phyloP scores from a whole-genome alignment of 768 basidiomycete genomes.

The Macrolepiota dolichaula region DNA sequence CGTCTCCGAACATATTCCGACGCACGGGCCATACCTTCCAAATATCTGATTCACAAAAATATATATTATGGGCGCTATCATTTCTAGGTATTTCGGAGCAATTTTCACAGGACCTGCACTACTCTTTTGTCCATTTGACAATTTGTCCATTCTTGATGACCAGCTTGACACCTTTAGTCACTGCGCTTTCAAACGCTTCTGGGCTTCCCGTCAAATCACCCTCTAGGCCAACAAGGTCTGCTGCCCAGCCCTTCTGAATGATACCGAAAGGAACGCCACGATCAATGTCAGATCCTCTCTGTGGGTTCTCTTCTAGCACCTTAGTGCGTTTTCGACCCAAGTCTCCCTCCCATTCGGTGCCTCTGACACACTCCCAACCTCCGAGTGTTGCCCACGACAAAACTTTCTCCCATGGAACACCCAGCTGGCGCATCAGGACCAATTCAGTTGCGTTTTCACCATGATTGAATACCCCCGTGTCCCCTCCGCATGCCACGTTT shows the following conservation, averaged over 20 bases:
- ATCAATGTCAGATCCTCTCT: constrained; percentile 27
- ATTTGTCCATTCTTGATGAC: constrained; percentile 56
- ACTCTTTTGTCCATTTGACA: constrained; percentile 18
- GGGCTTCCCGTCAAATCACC: constrained; percentile 33
- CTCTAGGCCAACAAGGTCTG: constrained; percentile 39
- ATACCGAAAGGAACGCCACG: constrained; percentile 58
- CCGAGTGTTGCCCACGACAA: constrained; percentile 58
- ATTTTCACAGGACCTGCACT: constrained; percentile 8
- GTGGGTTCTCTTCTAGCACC: not conserved
- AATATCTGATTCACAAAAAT: not conserved
- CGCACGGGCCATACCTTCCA: too few relatives aligned
- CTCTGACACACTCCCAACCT: constrained; percentile 55
- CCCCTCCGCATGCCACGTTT: constrained; percentile 58
- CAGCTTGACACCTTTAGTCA: constrained; percentile 40
- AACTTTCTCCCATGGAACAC: constrained; percentile 49
- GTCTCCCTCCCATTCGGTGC: constrained; percentile 40
- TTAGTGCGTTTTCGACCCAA: constrained; percentile 4
- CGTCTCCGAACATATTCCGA: too few relatives aligned
- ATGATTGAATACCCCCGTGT: constrained; percentile 63
- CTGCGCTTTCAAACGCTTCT: constrained; percentile 40
- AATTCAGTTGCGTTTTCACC: constrained; percentile 61
- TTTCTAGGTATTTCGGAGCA: not conserved
- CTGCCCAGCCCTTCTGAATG: constrained; percentile 52
- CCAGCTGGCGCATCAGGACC: constrained; percentile 54
- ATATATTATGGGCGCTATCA: not conserved